phyloP scores from a whole-genome alignment of 345 rosid genomes.

The Arabidopsis suecica region DNA sequence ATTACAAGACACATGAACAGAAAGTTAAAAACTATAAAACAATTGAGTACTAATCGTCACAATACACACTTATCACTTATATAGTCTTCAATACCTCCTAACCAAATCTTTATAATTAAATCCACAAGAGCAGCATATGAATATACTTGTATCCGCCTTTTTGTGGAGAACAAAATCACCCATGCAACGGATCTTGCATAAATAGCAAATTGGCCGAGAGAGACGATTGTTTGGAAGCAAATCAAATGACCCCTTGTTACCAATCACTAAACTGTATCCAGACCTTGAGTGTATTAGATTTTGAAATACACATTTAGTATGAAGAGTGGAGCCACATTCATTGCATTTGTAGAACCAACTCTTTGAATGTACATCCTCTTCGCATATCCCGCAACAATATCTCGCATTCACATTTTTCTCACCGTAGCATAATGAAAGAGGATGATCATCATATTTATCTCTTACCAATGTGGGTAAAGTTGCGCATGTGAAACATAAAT shows the following conservation, averaged over 20 bases:
- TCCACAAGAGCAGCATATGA: background rate
- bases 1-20: too few relatives aligned
- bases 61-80: too few relatives aligned
- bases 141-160: background rate
- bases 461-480: conserved; percentile 18
- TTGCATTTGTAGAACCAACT: conserved; percentile 10
- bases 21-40: background rate
- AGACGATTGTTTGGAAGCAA: background rate
- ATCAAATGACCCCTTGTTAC: background rate
- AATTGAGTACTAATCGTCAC: background rate
- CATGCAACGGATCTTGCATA: background rate
- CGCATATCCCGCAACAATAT: conserved; percentile 19
- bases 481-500: conserved; percentile 17
- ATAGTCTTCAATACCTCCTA: too few relatives aligned
- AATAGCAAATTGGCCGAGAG: background rate
- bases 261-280: background rate
- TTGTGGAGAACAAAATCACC: background rate
- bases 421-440: conserved; percentile 15
- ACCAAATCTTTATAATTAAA: too few relatives aligned
- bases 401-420: background rate
- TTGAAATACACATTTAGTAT: background rate
- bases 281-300: background rate
- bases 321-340: conserved; percentile 20
- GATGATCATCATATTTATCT: conserved; percentile 29
- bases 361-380: background rate